Evolutionary conservation across 495 filamentous ascomycete genomes (phyloP), one percentile per base, ranked within the genome.

Genomic region (Lasiosphaeria miniovina): DNA sequence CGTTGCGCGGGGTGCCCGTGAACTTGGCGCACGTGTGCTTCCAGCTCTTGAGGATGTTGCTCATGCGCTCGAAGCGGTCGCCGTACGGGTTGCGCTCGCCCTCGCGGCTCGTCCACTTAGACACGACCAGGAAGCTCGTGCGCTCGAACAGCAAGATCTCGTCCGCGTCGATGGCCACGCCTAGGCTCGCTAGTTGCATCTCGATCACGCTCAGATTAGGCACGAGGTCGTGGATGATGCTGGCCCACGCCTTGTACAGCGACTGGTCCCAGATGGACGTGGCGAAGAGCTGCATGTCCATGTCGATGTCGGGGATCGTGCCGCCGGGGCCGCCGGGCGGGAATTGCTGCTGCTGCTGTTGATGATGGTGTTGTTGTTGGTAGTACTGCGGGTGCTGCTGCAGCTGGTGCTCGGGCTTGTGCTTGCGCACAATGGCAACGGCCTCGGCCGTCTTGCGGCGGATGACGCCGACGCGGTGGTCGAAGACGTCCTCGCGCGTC

Each of bases 231-330:
- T 98, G 93, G 56, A 98, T 96, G 62, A 98, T 96, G 64, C 87
- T 87, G 0, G 95, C 94, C 94, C 94, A 98, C 5, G 94, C 94
- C 65, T 92, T 93, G 78, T 98, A 98, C n/a, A 98, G 78, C 11
- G 87, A 91, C 73, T 98, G 93, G 71, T 98, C 94, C 94, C 94
- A 98, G 75, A 98, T 98, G 46, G 88, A 94, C 7, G 94, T 98
- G 34, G 90, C 90, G 68, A 93, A 98, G 61, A 89, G 84, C 48
- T 77, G 81, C 57, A 88, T 86, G 60, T 87, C 80, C 51, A 86
- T 84, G 59, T 86, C 80, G 62, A 89, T 74, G 45, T 74, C 70
- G 41, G 52, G 52, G 54, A 54, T 49, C 14, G 24, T 3, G 45
- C 54, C 24, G 9, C 11, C 11, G 31, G 48, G 43, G 12, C 24